Conservation (phyloP, 2,329 filamentous ascomycete genomes). For the Beauveria medogensis region DNA sequence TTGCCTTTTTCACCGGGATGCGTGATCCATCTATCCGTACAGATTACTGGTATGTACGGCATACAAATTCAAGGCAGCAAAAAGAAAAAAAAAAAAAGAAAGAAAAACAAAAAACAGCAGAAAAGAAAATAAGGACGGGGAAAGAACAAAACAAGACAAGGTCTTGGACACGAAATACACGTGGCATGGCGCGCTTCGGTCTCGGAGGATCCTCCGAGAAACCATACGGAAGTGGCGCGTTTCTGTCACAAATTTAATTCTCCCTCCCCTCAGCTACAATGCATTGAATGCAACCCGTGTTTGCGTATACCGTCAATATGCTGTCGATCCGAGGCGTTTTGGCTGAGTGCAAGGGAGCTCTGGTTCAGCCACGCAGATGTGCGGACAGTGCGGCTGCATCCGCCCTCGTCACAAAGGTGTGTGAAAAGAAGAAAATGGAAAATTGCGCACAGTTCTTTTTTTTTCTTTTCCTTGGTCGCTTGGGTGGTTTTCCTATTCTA, state of each 20-base stretch:
- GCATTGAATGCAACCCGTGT: neutral
- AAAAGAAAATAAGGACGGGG: neutral
- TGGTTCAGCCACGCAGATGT: neutral
- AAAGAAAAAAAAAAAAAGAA: too few relatives aligned
- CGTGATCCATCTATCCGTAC: too few relatives aligned
- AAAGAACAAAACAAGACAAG: neutral
- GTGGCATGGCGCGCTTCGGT: neutral
- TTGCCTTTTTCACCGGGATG: too few relatives aligned
- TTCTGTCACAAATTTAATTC: neutral
- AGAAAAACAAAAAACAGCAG: too few relatives aligned
- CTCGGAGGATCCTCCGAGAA: conserved; percentile 1
- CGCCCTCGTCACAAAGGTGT: too few relatives aligned
- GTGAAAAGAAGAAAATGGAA: too few relatives aligned
- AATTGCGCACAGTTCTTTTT: too few relatives aligned
- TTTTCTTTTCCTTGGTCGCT: neutral
- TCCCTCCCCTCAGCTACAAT: neutral
- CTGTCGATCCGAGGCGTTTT: neutral
- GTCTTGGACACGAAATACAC: neutral
- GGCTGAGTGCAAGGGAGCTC: neutral
- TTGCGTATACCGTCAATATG: neutral
- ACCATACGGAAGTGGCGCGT: neutral
- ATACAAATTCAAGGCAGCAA: too few relatives aligned
- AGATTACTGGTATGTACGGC: too few relatives aligned
- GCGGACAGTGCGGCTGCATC: too few relatives aligned
- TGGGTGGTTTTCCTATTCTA: neutral